Conservation (phyloP, 352 stramenopile genomes). For the Globisporangium radiosum region DNA sequence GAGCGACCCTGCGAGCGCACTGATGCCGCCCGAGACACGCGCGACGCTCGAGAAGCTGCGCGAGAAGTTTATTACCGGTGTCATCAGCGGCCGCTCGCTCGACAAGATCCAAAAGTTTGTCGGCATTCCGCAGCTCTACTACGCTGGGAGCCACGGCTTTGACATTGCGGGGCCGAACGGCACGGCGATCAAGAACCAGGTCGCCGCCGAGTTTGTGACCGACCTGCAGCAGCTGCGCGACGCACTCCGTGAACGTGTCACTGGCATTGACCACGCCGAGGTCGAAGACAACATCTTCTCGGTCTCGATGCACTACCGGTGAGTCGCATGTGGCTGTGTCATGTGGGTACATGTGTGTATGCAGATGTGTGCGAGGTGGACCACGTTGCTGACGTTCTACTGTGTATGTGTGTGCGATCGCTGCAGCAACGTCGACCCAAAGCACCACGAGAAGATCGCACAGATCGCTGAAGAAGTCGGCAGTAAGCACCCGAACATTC, state of each 20-base stretch:
- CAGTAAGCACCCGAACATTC: constrained; percentile 50
- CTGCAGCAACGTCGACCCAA: constrained; percentile 51
- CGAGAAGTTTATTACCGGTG: constrained; percentile 75
- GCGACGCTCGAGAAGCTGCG: constrained; percentile 71
- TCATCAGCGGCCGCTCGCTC: constrained; percentile 84
- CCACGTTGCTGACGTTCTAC: too few species aligned
- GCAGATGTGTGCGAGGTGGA: background rate
- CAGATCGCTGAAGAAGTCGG: constrained; percentile 33
- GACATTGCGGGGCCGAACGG: constrained; percentile 80
- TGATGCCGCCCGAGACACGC: constrained; percentile 60
- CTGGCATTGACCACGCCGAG: constrained; percentile 46
- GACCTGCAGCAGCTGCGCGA: constrained; percentile 61
- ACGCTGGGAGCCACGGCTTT: constrained; percentile 87
- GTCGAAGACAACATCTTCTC: constrained; percentile 90
- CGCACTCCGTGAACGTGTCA: constrained; percentile 31
- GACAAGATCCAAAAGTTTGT: constrained; percentile 88
- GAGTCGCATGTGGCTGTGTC: constrained; percentile 3
- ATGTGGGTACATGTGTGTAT: background rate
- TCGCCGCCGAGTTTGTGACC: constrained; percentile 64
- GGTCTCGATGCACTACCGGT: constrained; percentile 87
- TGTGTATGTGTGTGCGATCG: too few species aligned
- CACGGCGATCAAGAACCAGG: constrained; percentile 80
- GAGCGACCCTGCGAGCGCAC: constrained; percentile 71
- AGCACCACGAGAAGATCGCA: constrained; percentile 29
- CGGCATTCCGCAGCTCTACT: constrained; percentile 82